Evolutionary conservation across 768 basidiomycete genomes (phyloP), one percentile per base, ranked within the genome.

Genomic region (Naganishia onofrii): DNA sequence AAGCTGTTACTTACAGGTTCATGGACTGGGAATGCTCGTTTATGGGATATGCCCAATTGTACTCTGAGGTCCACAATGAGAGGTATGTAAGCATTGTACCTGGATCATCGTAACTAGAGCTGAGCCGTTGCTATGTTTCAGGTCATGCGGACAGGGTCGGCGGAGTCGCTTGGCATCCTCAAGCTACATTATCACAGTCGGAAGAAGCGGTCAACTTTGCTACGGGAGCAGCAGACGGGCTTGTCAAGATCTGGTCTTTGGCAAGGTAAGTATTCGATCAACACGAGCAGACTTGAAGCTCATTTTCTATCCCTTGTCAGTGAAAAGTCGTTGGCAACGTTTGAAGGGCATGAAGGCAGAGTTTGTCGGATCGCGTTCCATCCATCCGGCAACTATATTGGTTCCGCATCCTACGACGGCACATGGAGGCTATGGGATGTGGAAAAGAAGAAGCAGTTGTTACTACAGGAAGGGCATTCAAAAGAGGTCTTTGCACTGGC

Each of bases 361-460:
- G 88, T 99, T 2, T 94, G 92, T 79, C 88, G 96, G 19, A 90
- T 97, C 26, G 92, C 90, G 0, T 99, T 98, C 81, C 96, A 99
- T 80, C 94, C 96, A 1, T 95, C 93, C 0, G 96, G 96, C 0
- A 83, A 89, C 54, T 98, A 94, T 79, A 86, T 96, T 32, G 94
- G 90, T 1, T 94, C 92, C 71, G 94, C 96, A 0, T 92, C 91
- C 72, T 98, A 94, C 75, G 96, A 99, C 80, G 95, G 92, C 19
- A 91, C 95, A 31, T 99, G 96, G 96, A 84, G 96, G 53, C 81
- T 98, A 65, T 99, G 96, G 96, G 95, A 99, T 80, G 89, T 93
- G 17, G 84, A 85, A 64, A 90, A 88, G 0, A 83, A 88, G 1
- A 88, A 88, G 79, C 92, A 96, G 76, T 79, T 99, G 13, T 82